These are phyloP conservation scores for Lojkania enalia DNA, from an alignment of 2,329 filamentous ascomycete species.

Conservation along the genomic window DNA sequence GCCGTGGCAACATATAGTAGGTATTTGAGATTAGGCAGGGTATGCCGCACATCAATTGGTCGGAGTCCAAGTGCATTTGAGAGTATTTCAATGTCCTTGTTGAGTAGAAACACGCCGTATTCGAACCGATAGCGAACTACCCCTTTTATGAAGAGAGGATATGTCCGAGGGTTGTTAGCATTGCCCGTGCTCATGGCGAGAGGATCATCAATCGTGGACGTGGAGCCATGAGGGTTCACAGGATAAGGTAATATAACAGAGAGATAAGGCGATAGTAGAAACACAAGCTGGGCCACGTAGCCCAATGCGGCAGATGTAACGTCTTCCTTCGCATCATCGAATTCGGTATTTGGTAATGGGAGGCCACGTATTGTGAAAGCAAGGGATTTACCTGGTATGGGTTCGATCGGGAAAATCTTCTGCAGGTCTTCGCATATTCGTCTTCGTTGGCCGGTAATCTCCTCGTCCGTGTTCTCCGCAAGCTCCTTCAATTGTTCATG, in stretches of 20 bases:
- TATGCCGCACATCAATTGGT: conserved; percentile 88
- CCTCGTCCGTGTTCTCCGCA: conserved; percentile 61
- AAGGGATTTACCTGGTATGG: conserved; percentile 65
- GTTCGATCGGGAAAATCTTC: conserved; percentile 78
- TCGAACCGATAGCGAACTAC: conserved; percentile 87
- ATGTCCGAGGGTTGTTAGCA: conserved; percentile 48
- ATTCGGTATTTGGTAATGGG: conserved; percentile 77
- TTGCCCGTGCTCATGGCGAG: conserved; percentile 56
- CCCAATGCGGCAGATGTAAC: conserved; percentile 79
- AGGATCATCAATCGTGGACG: conserved; percentile 74
- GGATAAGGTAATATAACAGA: conserved; percentile 79
- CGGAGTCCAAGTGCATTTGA: conserved; percentile 68
- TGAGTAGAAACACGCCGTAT: conserved; percentile 94
- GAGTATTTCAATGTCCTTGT: conserved; percentile 85
- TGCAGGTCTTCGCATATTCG: conserved; percentile 84
- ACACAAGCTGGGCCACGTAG: conserved; percentile 73
- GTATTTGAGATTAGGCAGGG: conserved; percentile 91
- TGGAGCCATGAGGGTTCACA: conserved; percentile 71
- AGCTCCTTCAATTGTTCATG: conserved; percentile 59
- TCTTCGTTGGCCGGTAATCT: conserved; percentile 81
- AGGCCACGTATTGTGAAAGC: conserved; percentile 83
- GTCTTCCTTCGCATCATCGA: conserved; percentile 72
- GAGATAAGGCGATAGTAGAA: conserved; percentile 81
- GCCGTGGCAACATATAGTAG: conserved; percentile 87
- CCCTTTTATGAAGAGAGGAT: conserved; percentile 75